Conservation (phyloP, 352 stramenopile genomes). For the Phytophthora vignae region DNA sequence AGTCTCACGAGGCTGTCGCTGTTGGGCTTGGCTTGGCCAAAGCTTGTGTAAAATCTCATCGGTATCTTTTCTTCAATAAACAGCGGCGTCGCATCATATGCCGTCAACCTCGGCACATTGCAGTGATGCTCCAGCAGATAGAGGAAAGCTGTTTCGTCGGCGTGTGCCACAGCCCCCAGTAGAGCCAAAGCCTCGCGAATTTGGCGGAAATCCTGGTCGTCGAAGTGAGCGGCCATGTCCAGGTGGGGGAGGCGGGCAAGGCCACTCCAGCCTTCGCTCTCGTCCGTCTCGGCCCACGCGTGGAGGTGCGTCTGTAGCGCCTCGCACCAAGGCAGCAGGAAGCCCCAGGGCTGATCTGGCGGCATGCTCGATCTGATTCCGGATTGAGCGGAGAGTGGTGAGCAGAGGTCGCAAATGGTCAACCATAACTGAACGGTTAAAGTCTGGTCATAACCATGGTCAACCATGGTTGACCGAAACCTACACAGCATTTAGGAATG, state of each 20-base stretch:
- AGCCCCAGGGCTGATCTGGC: too few relatives aligned
- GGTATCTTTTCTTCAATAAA: not conserved
- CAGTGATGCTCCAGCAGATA: not conserved
- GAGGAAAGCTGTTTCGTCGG: not conserved
- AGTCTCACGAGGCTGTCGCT: not conserved
- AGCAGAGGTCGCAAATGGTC: too few relatives aligned
- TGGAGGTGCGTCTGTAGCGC: not conserved
- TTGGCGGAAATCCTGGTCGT: not conserved
- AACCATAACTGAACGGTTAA: too few relatives aligned
- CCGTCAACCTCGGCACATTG: not conserved
- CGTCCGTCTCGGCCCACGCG: not conserved
- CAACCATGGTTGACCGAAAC: too few relatives aligned
- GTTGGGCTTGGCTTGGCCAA: too few relatives aligned
- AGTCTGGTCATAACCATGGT: too few relatives aligned
- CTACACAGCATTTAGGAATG: too few relatives aligned
- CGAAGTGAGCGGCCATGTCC: not conserved
- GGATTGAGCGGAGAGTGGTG: too few relatives aligned
- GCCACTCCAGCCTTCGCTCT: not conserved
- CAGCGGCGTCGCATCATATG: not conserved
- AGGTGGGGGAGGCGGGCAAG: not conserved
- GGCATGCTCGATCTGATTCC: too few relatives aligned
- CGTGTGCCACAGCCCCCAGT: not conserved
- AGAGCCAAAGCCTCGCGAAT: not conserved
- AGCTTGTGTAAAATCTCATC: not conserved
- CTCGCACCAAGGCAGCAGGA: not conserved